Percentiles rank a stretch among this genome's conserved stretches.
Conservation (phyloP, 139 green algal species). For the Ettlia oleoabundans region DNA sequence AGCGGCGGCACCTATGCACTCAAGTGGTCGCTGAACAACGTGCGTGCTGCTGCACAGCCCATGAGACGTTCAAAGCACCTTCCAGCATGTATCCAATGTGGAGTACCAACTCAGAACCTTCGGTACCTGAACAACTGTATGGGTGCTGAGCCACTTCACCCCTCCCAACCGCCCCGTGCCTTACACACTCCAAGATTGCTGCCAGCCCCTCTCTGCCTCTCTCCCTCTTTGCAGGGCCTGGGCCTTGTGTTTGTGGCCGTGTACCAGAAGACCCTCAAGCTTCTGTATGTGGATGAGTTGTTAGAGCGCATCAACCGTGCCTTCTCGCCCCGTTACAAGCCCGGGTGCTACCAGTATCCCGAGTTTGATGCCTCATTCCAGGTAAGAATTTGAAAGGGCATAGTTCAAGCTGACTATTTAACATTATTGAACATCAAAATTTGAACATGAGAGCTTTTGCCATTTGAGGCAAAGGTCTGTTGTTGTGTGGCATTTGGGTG, state of each 20-base stretch:
- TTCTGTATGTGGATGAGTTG: conserved; percentile 92
- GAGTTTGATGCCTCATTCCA: conserved; percentile 34
- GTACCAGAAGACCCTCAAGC: conserved; percentile 90
- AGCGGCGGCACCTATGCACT: conserved; percentile 79
- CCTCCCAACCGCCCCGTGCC: too few species aligned
- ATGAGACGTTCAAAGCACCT: background rate
- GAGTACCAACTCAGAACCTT: too few species aligned
- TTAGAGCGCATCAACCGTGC: conserved; percentile 70
- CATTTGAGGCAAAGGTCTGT: too few species aligned
- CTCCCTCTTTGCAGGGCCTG: conserved; percentile 69
- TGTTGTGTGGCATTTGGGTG: too few species aligned
- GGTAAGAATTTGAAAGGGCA: background rate
- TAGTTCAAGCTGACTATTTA: too few species aligned
- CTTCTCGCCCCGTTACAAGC: conserved; percentile 47
- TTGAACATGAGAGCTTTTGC: too few species aligned
- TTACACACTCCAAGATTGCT: background rate
- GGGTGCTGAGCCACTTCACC: too few species aligned
- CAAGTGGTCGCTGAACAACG: conserved; percentile 98
- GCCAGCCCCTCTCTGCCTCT: background rate
- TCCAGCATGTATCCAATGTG: too few species aligned
- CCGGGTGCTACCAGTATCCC: conserved; percentile 19
- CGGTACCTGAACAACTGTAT: too few species aligned
- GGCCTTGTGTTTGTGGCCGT: conserved; percentile 97
- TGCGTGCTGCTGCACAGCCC: conserved; percentile 23
- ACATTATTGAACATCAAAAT: too few species aligned